These are phyloP conservation scores for Coleophoma eucalyptorum DNA, from an alignment of 2,329 filamentous ascomycete species.

Conservation along the genomic window DNA sequence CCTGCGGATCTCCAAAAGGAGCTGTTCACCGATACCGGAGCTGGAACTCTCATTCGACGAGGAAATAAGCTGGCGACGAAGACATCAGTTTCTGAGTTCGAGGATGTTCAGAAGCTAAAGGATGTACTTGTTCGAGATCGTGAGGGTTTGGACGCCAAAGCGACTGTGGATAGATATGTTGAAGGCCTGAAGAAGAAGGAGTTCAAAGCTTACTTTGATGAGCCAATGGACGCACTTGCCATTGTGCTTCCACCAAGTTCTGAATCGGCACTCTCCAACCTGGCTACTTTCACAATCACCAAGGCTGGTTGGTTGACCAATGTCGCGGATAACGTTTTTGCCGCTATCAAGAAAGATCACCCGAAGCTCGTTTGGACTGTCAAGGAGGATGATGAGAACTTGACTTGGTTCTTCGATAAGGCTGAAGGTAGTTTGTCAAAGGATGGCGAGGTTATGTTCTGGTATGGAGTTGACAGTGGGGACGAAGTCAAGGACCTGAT, in stretches of 20 bases:
- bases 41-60: slow-evolving; percentile 86
- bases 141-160: slow-evolving; percentile 75
- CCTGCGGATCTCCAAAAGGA: slow-evolving; percentile 95
- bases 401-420: slow-evolving; percentile 98
- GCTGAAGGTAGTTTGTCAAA: slow-evolving; percentile 86
- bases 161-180: slow-evolving; percentile 83
- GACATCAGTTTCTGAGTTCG: slow-evolving; percentile 68
- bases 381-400: slow-evolving; percentile 90
- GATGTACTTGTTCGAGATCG: slow-evolving; percentile 77
- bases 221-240: slow-evolving; percentile 87
- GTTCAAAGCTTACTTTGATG: slow-evolving; percentile 94
- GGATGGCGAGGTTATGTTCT: slow-evolving; percentile 89
- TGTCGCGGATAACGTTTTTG: slow-evolving; percentile 91
- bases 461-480: slow-evolving; percentile 76
- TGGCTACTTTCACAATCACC: slow-evolving; percentile 88
- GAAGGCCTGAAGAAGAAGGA: slow-evolving; percentile 70
- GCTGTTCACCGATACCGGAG: slow-evolving; percentile 92
- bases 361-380: slow-evolving; percentile 95
- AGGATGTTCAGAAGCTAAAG: slow-evolving; percentile 74
- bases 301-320: slow-evolving; percentile 94
- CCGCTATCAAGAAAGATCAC: slow-evolving; percentile 89
- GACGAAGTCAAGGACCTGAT: slow-evolving; percentile 81
- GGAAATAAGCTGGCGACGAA: slow-evolving; percentile 84
- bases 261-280: slow-evolving; percentile 68
- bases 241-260: slow-evolving; percentile 75